Conservation (phyloP, 176 grass and related monocot species). For the Guadua angustifolia region DNA sequence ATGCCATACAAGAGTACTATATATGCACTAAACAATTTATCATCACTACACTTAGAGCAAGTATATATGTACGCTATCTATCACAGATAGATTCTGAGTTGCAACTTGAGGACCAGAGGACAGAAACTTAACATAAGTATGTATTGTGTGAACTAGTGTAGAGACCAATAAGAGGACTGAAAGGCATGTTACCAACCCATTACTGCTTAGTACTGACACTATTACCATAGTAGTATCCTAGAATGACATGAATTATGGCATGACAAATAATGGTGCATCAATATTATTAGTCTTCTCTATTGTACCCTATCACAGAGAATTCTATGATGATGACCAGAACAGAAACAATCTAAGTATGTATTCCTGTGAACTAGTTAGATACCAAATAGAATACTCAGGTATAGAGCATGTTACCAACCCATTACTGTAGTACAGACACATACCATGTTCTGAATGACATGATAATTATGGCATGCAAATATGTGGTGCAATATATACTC, state of each 20-base stretch:
- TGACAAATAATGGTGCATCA: no score
- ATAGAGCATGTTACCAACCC: no score
- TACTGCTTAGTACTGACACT: not conserved
- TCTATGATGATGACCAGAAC: no score
- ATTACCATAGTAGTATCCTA: no score
- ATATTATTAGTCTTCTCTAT: no score
- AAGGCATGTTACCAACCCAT: not conserved
- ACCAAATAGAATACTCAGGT: no score
- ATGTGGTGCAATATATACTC: not conserved
- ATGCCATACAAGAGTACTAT: not conserved
- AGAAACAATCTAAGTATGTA: no score
- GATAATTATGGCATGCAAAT: not conserved
- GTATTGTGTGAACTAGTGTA: not conserved
- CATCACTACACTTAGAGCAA: no score
- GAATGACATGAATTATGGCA: no score
- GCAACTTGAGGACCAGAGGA: not conserved
- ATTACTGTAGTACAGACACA: no score
- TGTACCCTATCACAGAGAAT: no score
- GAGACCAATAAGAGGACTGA: not conserved
- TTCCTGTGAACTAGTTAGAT: no score
- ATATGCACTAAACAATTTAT: not conserved
- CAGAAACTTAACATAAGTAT: not conserved
- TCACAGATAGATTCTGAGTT: not conserved
- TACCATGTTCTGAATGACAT: not conserved
- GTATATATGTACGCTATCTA: not conserved